Evolutionary conservation across 768 basidiomycete genomes (phyloP).

Genomic region (Lentinula sp.): DNA sequence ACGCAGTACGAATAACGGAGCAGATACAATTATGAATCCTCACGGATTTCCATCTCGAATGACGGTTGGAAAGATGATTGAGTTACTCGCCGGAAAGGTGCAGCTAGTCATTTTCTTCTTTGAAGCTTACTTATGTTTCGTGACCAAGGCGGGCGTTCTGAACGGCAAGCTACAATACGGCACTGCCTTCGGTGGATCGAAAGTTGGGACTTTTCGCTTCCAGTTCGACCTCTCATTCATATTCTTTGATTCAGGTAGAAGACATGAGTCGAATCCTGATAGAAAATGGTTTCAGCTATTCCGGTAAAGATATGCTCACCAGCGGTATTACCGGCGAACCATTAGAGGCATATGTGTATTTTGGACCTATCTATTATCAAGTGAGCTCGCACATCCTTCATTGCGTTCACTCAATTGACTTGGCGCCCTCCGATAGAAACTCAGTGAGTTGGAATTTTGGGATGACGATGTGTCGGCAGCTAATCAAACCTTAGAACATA

Average conservation of each 20-base stretch:
- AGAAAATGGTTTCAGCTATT: constrained; percentile 93
- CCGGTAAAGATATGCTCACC: constrained; percentile 98
- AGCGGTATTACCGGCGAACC: constrained; percentile 97
- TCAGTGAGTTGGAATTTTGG: constrained; percentile 57
- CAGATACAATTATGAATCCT: constrained; percentile 99
- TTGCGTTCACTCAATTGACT: constrained; percentile 5
- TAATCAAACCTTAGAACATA: constrained; percentile 59
- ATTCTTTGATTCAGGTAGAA: constrained; percentile 55
- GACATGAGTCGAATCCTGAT: constrained; percentile 97
- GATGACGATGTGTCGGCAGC: constrained; percentile 10
- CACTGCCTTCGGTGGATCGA: constrained; percentile 96
- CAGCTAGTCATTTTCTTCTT: background rate
- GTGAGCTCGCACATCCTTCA: constrained; percentile 28
- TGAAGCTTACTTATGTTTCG: background rate
- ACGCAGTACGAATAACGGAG: constrained; percentile 6
- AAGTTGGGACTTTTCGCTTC: constrained; percentile 40
- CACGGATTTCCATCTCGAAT: constrained; percentile 99
- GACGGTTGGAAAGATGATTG: constrained; percentile 99
- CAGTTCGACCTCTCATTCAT: background rate
- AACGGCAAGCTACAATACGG: constrained; percentile 88
- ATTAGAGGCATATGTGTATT: constrained; percentile 95
- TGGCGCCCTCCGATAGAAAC: constrained; percentile 52
- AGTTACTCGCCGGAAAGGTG: constrained; percentile 92
- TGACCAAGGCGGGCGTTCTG: constrained; percentile 72
- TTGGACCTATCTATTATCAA: constrained; percentile 98